Evolutionary conservation across 2,329 filamentous ascomycete genomes (phyloP), one percentile per base, ranked within the genome.

Genomic region (Aureobasidium leucospermi): DNA sequence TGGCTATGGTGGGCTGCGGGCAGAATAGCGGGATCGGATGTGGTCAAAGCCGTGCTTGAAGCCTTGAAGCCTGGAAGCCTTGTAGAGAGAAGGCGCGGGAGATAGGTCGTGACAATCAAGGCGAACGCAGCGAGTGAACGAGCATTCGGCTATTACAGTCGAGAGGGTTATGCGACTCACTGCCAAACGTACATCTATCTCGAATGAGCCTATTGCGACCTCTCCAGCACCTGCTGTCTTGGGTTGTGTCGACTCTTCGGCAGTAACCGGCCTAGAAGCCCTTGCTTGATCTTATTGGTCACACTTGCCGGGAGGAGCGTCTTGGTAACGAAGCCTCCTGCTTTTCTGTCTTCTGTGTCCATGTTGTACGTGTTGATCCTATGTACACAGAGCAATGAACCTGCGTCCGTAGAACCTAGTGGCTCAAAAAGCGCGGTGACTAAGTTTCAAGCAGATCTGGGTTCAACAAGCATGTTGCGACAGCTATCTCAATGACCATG

Each of bases 271-370:
- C 23, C 28, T 16, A 16, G 49, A 31, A 31, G n/a, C 38, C 39
- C 51, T 55, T 55, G 51, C 51, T 43, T 43, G 15, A 16, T 32
- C n/a, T 55, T 38, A 55, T 55, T 55, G 51, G 51, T 41, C 36
- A 16, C 48, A 9, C 23, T 11, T 39, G 23, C 13, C 34, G 8
- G 8, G 31, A 41, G 23, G 34, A 49, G 47, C 46, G 46, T 6
- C 31, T 6, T 36, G 46, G 31, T 49, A 49, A 19, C 11, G n/a
- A 16, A n/a, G 3, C 31, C 46, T 16, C 15, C 16, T 6, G 46
- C 11, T 3, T 2, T 11, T 19, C 6, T 19, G 11, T n/a, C 19
- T 11, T 29, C 11, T 47, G 29, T 29, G 7, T 29, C 16, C 3
- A 31, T 31, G 5, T 11, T 7, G 31, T 10, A 23, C 3, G 23